Evolutionary conservation across 768 basidiomycete species (phyloP), one percentile per base, ranked within the genome.

Genomic region (Coprinopsis cinerea): DNA sequence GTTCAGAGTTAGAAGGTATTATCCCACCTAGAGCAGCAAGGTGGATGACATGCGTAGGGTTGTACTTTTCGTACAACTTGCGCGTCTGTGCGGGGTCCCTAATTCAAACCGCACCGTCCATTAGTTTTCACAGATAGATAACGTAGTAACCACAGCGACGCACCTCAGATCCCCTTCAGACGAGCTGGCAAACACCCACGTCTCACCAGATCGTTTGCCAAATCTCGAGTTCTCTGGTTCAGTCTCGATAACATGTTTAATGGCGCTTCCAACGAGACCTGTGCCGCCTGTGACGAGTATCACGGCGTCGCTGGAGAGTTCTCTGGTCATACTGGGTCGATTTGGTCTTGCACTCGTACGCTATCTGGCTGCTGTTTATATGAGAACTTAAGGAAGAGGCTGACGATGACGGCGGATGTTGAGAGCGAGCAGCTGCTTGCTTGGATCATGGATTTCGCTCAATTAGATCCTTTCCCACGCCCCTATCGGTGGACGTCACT

Each of bases 21-120:
- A 15, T 60, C 82, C n/a, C 60, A 92, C 90, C 91, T 35, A 92
- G 79, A 4, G 94, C 93, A 28, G 93, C 94, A 40, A 96, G 81
- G 70, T 97, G 95, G 60, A 98, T 96, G 59, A 97, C 92, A 77
- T 94, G 87, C 0, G 91, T 95, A 0, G 95, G 93, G 61, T 89
- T 85, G 70, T 96, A 83, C 68, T 92, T 93, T 58, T 90, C 85
- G 56, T 88, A 96, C 60, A 94, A 66, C 61, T 74, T 75, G 59
- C 73, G 69, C 34, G 92, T 85, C 64, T 84, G 79, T 52, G 70
- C 76, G 2, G 77, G 68, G 64, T 92, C 82, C 59, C 93, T 93
- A 57, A n/a, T n/a, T n/a, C n/a, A n/a, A n/a, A n/a, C n/a, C n/a
- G n/a, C n/a, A n/a, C n/a, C n/a, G n/a, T n/a, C n/a, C n/a, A n/a